Base-by-base conservation (phyloP, 192 early-diverging fungal species). In the Entomortierella parvispora region DNA sequence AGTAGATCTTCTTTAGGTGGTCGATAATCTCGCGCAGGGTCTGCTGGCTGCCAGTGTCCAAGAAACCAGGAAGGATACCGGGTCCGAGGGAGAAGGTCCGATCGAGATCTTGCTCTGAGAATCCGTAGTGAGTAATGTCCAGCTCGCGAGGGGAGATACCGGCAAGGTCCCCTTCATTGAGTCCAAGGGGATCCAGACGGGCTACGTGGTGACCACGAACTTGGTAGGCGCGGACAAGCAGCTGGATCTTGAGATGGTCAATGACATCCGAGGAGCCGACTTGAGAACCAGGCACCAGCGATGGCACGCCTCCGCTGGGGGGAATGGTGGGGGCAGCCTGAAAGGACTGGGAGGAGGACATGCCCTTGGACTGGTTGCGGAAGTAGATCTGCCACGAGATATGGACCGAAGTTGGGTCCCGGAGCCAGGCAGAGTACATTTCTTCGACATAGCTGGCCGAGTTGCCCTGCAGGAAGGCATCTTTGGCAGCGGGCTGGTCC, bases 201-300 rank as follows among this genome's bases (percentile, higher is more conserved):
- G 97, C 97, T 67, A 96, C 86, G 62, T 94, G 94, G 81, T 99
- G 97, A 14, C 97, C 97, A 76, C 96, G 92, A 53, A 94, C 93
- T 83, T 98, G 96, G 82, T 95, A 98, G 20, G 97, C 96, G 45
- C 97, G 91, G 12, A 94, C 94, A 56, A 99, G 75, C 29, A 99
- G 88, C 87, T 99, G 97, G 40, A 99, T 93, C 84, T 99, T 99
- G 89, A 99, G 91, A 82, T 97, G 95, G 83, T 99, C 96, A 85
- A 94, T 89, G 47, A 99, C 93, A 58, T 93, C 87, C 3, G 79
- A 68, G 33, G 85, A 76, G 47, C 50, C 58, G 20, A 58, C 71
- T 25, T 59, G 84, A 59, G 26, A 86, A 47, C 70, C 83, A 72
- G 80, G 88, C 81, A 75, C 87, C 62, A 70, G 86, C 78, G 49